A percentile compares a stretch with the other conserved stretches of the same genome.
Evolutionary conservation across 2,329 filamentous ascomycete species (phyloP).

Genomic region (Cryphonectria naterciae): DNA sequence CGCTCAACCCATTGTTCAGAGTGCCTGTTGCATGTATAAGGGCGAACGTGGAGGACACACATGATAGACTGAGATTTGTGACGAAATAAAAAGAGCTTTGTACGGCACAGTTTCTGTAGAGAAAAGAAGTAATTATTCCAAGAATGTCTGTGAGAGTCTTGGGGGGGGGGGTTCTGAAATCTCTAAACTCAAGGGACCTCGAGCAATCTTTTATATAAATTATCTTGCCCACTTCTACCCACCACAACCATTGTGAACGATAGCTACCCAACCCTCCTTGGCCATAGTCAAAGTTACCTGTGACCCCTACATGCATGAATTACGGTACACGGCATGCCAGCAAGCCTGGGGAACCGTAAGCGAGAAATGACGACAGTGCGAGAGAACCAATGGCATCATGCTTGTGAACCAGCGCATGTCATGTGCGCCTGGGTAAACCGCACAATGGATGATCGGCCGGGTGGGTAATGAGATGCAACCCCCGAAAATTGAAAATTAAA

Average conservation of each 20-base stretch:
- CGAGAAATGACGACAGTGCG: conserved; percentile 1
- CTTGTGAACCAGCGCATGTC: background rate
- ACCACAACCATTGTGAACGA: background rate
- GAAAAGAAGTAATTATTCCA: background rate
- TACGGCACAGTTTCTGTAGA: background rate
- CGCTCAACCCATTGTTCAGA: conserved; percentile 6
- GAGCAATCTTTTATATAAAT: background rate
- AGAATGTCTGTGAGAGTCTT: background rate
- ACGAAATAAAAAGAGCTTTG: background rate
- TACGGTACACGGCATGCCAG: background rate
- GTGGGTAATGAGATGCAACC: background rate
- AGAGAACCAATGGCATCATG: background rate
- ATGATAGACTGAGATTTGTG: background rate
- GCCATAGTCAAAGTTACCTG: background rate
- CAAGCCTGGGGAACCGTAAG: background rate
- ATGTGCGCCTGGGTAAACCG: background rate
- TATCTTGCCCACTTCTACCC: background rate
- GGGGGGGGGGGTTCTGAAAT: background rate
- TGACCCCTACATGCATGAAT: background rate
- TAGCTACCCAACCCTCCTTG: background rate
- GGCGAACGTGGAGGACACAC: conserved; percentile 8
- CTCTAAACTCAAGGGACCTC: background rate
- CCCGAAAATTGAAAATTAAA: background rate
- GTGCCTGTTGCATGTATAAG: conserved; percentile 2
- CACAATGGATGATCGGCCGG: background rate